Evolutionary conservation across 495 filamentous ascomycete genomes (phyloP).

Genomic region (Letharia lupina): DNA sequence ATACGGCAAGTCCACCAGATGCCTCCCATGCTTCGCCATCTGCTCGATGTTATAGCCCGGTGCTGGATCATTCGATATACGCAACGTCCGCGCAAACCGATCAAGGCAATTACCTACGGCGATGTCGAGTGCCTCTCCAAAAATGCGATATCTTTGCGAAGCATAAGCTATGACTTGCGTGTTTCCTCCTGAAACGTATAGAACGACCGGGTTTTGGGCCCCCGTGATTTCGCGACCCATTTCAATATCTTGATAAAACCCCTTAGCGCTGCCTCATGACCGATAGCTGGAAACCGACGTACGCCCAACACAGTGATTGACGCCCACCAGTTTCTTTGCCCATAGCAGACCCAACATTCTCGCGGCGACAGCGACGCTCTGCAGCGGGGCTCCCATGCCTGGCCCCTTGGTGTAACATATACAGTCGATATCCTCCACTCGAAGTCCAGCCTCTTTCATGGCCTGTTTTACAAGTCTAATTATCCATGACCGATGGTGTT

Average conservation of each 20-base stretch:
- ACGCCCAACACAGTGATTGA: conserved; percentile 92
- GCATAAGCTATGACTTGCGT: conserved; percentile 98
- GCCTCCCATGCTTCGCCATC: conserved; percentile 69
- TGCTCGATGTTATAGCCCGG: conserved; percentile 98
- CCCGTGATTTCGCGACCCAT: conserved; percentile 95
- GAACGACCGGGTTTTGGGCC: conserved; percentile 82
- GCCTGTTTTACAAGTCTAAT: conserved; percentile 70
- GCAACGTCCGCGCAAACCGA: conserved; percentile 82
- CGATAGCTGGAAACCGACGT: not conserved
- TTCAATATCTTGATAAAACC: conserved; percentile 54
- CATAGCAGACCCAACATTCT: conserved; percentile 77
- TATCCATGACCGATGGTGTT: conserved; percentile 82
- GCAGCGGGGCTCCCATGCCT: conserved; percentile 94
- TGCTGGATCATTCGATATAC: conserved; percentile 89
- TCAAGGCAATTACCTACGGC: conserved; percentile 97
- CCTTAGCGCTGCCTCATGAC: not conserved
- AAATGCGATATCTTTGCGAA: conserved; percentile 88
- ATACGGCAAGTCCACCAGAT: conserved; percentile 83
- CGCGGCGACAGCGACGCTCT: conserved; percentile 77
- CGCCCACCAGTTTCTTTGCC: conserved; percentile 77
- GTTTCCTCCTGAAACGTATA: conserved; percentile 95
- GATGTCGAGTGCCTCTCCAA: conserved; percentile 95
- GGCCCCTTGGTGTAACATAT: conserved; percentile 95
- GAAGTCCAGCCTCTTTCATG: conserved; percentile 56
- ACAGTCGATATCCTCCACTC: conserved; percentile 64